A percentile compares a stretch with the other conserved stretches of the same genome.
Evolutionary conservation across 2,329 filamentous ascomycete genomes (phyloP).

Genomic region (Uncinocarpus reesii): DNA sequence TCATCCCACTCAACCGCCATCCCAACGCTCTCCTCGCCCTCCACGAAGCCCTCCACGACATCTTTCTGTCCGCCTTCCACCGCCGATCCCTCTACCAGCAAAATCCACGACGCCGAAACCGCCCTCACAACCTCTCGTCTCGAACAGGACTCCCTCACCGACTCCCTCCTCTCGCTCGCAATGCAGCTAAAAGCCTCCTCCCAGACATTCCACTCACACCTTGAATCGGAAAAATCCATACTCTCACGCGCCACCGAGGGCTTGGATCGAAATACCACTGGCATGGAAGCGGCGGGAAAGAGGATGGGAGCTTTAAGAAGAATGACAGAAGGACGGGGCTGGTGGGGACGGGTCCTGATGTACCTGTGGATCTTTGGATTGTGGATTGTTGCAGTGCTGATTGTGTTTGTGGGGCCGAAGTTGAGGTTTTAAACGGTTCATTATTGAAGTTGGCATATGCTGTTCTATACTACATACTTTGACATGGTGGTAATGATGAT

Average conservation of each 20-base stretch:
- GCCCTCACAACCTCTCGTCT: slow-evolving; percentile 64
- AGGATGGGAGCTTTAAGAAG: slow-evolving; percentile 65
- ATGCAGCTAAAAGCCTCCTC: slow-evolving; percentile 65
- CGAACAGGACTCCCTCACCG: slow-evolving; percentile 74
- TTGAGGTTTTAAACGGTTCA: slow-evolving; percentile 62
- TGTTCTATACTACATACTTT: too few relatives aligned
- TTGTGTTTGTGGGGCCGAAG: slow-evolving; percentile 83
- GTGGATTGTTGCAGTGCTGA: slow-evolving; percentile 63
- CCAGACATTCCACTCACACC: slow-evolving; percentile 56
- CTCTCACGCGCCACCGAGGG: slow-evolving; percentile 61
- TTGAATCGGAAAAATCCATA: slow-evolving; percentile 66
- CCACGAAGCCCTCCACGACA: slow-evolving; percentile 17
- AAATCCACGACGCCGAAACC: slow-evolving; percentile 49
- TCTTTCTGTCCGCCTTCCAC: slow-evolving; percentile 11
- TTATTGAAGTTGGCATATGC: neutral
- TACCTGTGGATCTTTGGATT: slow-evolving; percentile 76
- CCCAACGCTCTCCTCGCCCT: slow-evolving; percentile 5
- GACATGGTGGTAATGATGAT: too few relatives aligned
- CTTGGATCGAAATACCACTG: slow-evolving; percentile 63
- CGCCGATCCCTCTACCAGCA: slow-evolving; percentile 14
- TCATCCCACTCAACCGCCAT: slow-evolving; percentile 15
- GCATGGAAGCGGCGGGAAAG: slow-evolving; percentile 65
- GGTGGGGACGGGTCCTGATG: slow-evolving; percentile 72
- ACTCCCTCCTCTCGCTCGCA: slow-evolving; percentile 72
- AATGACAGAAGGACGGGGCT: slow-evolving; percentile 82